Evolutionary conservation across 2,329 filamentous ascomycete genomes (phyloP), one percentile per base, ranked within the genome.

Genomic region (Fusarium nematophilum): DNA sequence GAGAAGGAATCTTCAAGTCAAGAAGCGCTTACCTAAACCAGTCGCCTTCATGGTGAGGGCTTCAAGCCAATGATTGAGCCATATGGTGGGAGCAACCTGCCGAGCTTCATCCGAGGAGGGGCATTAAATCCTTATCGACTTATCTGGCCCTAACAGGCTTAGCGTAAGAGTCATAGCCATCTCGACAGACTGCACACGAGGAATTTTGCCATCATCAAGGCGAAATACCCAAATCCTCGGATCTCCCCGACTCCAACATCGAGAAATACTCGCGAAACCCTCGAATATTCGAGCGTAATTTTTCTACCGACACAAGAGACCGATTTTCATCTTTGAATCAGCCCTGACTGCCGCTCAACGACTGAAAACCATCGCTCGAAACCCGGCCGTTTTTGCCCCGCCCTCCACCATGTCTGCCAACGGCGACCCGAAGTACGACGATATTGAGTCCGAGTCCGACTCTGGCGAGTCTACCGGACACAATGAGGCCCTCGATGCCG

Each of bases 371-470:
- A 55, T 52, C 54, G n/a, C 54, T 57, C 51, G 59, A 67, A 57
- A 57, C 43, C 40, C 44, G 54, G 18, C 61, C 43, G 37, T 6
- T 52, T 69, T 54, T 71, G 70, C 72, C 72, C 72, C 72, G 68
- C 73, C 68, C 65, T 60, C 66, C 64, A 77, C 59, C 70, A 86
- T 86, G 83, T 79, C 83, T 74, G 76, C 79, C 73, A 81, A 81
- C 79, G 83, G 81, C 72, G 86, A 90, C 67, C 74, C 69, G 74
- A 89, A 86, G 76, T 86, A 86, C 76, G 86, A 91, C 75, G 88
- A 91, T 71, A 84, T 92, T 70, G 89, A 92, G 72, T 90, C 89
- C 63, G 90, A 92, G 67, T 87, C 85, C 45, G 84, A 85, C 72
- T 86, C 83, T 43, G 85, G 79, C 72, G 90, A 92, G 73, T 90